Conservation (phyloP, 2,329 filamentous ascomycete genomes). For the Pezicula carpinea region DNA sequence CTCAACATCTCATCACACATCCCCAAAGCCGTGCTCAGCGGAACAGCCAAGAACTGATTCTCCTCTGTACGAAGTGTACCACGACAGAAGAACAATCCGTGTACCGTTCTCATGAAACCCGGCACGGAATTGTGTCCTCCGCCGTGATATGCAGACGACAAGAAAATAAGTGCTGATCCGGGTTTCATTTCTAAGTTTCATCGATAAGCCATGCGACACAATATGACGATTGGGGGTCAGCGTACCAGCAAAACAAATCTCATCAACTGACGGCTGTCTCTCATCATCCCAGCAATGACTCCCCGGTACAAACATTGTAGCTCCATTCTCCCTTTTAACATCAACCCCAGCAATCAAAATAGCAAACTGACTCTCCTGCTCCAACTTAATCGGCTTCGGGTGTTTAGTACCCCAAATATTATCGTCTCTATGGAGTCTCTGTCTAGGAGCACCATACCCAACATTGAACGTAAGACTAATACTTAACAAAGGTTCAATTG, state of each 20-base stretch:
- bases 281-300: slow-evolving; percentile 28
- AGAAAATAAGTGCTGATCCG: slow-evolving; percentile 32
- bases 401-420: slow-evolving; percentile 28
- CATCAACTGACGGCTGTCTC: slow-evolving; percentile 21
- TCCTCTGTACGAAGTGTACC: slow-evolving; percentile 29
- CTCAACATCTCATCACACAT: slow-evolving; percentile 30
- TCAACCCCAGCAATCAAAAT: slow-evolving; percentile 26
- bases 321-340: slow-evolving; percentile 27
- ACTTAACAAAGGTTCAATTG: slow-evolving; percentile 25
- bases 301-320: slow-evolving; percentile 30
- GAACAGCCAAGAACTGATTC: slow-evolving; percentile 30
- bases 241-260: slow-evolving; percentile 30
- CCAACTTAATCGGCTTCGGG: slow-evolving; percentile 5
- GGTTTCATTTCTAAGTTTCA: slow-evolving; percentile 29
- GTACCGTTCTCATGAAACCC: slow-evolving; percentile 21
- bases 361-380: slow-evolving; percentile 21
- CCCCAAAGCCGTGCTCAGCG: slow-evolving; percentile 23
- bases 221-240: background rate
- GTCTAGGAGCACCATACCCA: slow-evolving; percentile 26
- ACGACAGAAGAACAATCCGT: slow-evolving; percentile 28
- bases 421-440: slow-evolving; percentile 29
- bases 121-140: slow-evolving; percentile 27
- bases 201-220: background rate
- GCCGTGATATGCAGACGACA: slow-evolving; percentile 29
- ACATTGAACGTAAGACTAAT: slow-evolving; percentile 27